Evolutionary conservation across 108 stramenopile genomes (phyloP), one percentile per base, ranked within the genome.

Genomic region (Skeletonema menzelii): DNA sequence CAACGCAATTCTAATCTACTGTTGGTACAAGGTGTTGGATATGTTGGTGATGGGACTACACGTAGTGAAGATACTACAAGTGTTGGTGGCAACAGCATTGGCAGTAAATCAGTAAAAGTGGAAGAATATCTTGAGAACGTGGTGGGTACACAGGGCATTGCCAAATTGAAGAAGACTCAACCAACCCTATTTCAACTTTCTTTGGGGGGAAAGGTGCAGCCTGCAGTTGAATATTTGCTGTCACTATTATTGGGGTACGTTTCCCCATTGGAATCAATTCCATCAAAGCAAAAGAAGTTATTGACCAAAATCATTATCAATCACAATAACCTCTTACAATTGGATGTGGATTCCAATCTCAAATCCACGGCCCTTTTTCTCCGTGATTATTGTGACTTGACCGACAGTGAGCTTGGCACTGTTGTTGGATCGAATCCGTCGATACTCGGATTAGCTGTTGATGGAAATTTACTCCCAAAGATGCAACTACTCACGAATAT

Each of bases 1-100:
- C 28, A 55, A 42, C 85, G 94, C 35, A 95, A 92, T 76, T 88
- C 91, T 2, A 62, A 82, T 34, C 67, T 95, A 19, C 59, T 95
- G 10, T 56, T 95, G 34, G 73, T 86, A 4, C 77, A 81, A 38
- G 94, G 91, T 32, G 77, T 90, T 40, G 86, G 88, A 14, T 86
- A 90, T 40, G 66, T 73, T 13, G 73, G 72, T 2, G 40, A 42
- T 12, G 64, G 63, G 40, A 57, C 72, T 5, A 63, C 65, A 40
- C 13, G 69, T 22, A 58, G 53, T 22, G 26, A 66, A n/a, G 26
- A 66, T 19, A 58, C 42, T 27, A 40, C 37, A 19, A 19, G 46
- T 17, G 69, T 60, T 47, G 53, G 56, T 11, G 26, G 22, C 7
- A 32, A 12, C 27, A 30, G 31, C 22, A 22, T 4, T 17, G 10